Evolutionary conservation across 345 rosid species (phyloP), one percentile per base, ranked within the genome.

Genomic region (Acer negundo): DNA sequence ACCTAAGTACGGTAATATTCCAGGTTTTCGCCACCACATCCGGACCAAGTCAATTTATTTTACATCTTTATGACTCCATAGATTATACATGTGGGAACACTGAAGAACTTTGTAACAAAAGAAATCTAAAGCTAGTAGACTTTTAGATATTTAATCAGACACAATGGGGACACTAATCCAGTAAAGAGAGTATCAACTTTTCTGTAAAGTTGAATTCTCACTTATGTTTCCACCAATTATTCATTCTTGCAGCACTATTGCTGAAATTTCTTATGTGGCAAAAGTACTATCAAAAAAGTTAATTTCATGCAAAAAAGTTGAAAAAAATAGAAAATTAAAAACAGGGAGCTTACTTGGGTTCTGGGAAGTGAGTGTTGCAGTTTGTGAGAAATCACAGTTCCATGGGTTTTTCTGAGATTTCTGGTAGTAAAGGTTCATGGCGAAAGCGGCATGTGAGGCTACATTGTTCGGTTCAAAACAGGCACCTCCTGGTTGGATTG

Each of bases 351-450:
- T 79, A 86, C 89, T 84, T 4, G 89, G 91, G 70, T 88, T 81
- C 56, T 75, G 79, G 49, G 88, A 81, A 10, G 86, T 81, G 55
- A 88, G 75, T 3, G 82, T 80, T 75, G 97, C 99, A 5, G 97
- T 84, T 78, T 88, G 86, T 10, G 92, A 86, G 89, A 93, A 94
- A 77, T 94, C 94, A 66, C 97, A 93, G 76, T 86, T 84, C 89
- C 70, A 77, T 12, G 93, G 89, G 55, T 81, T 80, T 84, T 77
- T 85, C 9, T 40, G 85, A 23, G 90, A 83, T 5, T 58, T 79
- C 80, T 94, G 98, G 80, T 86, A 94, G 80, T 86, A 87, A 8
- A 86, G 86, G 74, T 91, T 93, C 97, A 91, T 94, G 83, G 97
- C 98, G 75, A 79, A 94, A 19, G 97, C 85, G 15, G 95, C 88